Percentiles rank a stretch among this genome's conserved stretches.
These are phyloP conservation scores for Anthoceros angustus DNA, from an alignment of 225 moss, liverwort and hornwort species.

Conservation along the genomic window DNA sequence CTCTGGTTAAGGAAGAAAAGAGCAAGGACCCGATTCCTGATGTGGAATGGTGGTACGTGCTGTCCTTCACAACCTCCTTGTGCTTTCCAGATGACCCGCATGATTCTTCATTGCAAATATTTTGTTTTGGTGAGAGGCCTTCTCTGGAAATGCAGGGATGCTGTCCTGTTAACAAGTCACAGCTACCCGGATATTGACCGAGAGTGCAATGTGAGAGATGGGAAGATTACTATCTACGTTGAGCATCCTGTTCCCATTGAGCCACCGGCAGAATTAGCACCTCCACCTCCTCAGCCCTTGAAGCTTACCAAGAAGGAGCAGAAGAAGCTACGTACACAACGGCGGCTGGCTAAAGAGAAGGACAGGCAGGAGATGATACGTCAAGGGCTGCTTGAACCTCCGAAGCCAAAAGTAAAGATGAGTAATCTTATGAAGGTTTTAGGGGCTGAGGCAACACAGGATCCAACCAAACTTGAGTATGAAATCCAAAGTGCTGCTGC, in stretches of 20 bases:
- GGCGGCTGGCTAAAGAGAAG: conserved; percentile 90
- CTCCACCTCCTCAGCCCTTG: conserved; percentile 76
- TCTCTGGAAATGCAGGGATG: conserved; percentile 49
- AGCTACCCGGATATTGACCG: conserved; percentile 56
- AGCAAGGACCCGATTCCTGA: conserved; percentile 65
- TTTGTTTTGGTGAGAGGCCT: not conserved
- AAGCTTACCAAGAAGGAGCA: conserved; percentile 95
- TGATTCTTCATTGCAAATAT: too few relatives aligned
- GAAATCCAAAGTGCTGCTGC: conserved; percentile 91
- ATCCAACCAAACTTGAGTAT: conserved; percentile 83
- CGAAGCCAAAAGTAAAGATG: conserved; percentile 98
- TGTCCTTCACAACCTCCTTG: not conserved
- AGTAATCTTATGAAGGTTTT: conserved; percentile 99
- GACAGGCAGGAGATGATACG: conserved; percentile 99
- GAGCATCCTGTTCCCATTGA: conserved; percentile 98
- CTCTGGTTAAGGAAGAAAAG: conserved; percentile 71
- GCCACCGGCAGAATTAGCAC: conserved; percentile 84
- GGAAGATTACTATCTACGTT: conserved; percentile 41
- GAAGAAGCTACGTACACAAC: conserved; percentile 87
- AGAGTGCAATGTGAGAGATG: conserved; percentile 25
- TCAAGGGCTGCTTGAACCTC: conserved; percentile 89
- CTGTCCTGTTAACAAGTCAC: conserved; percentile 25
- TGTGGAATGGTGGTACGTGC: conserved; percentile 88
- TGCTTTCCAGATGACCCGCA: too few relatives aligned
- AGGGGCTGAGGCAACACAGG: conserved; percentile 97